These are phyloP conservation scores for Trametes versicolor DNA, from an alignment of 1,284 basidiomycete genomes.

Conservation along the genomic window DNA sequence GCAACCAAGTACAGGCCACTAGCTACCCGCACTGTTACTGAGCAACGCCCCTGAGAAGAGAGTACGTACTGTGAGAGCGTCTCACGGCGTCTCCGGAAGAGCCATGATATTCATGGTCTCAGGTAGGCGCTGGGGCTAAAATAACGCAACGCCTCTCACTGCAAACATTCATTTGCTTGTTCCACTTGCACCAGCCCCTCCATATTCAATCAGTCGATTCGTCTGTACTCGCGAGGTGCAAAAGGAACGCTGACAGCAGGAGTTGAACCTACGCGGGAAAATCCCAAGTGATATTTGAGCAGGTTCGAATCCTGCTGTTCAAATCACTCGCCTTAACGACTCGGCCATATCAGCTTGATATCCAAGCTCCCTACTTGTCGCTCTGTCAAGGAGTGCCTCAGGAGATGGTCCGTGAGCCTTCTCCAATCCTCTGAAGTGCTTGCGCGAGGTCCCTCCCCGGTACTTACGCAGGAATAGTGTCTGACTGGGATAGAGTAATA, in stretches of 20 bases:
- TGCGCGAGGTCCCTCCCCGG: too few relatives aligned
- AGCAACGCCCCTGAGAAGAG: not conserved
- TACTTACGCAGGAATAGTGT: too few relatives aligned
- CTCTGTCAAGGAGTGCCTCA: not conserved
- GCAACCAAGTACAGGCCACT: not conserved
- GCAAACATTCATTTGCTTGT: too few relatives aligned
- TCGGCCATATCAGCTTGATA: slow-evolving; percentile 75
- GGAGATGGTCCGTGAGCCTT: not conserved
- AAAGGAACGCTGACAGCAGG: slow-evolving; percentile 74
- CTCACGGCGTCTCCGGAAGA: too few relatives aligned
- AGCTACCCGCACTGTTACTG: not conserved
- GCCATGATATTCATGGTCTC: not conserved
- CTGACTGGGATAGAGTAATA: too few relatives aligned
- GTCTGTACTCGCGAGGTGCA: not conserved
- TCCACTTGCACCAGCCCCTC: too few relatives aligned
- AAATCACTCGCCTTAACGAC: slow-evolving; percentile 86
- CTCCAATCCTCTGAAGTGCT: too few relatives aligned
- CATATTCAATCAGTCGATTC: too few relatives aligned
- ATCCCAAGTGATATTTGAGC: slow-evolving; percentile 73
- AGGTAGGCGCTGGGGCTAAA: not conserved
- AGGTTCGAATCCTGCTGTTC: too few relatives aligned
- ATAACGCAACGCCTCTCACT: not conserved
- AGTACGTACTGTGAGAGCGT: not conserved
- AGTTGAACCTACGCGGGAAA: slow-evolving; percentile 82
- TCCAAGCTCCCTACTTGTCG: too few relatives aligned